A percentile compares a stretch with the other conserved stretches of the same genome.
Conservation (phyloP, 768 basidiomycete species). For the Boletus vermiculosoides region DNA sequence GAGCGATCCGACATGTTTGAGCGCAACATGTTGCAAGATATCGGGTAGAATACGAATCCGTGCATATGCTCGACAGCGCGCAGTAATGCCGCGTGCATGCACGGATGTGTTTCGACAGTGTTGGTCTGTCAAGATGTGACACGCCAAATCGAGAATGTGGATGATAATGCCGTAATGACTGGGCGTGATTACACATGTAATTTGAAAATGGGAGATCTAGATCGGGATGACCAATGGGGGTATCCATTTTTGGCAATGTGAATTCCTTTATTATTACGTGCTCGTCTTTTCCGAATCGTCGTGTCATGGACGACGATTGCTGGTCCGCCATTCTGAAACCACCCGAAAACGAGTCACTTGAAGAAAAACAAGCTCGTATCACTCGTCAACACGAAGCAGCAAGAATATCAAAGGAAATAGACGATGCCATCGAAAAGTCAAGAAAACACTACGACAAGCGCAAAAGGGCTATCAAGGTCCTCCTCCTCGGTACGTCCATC, state of each 20-base stretch:
- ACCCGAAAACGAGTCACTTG: slow-evolving; percentile 4
- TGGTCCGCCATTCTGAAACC: slow-evolving; percentile 29
- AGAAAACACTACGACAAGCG: slow-evolving; percentile 22
- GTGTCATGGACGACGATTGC: slow-evolving; percentile 14
- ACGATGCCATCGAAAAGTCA: slow-evolving; percentile 28
- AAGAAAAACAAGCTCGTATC: slow-evolving; percentile 11
- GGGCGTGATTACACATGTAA: neutral
- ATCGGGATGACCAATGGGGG: neutral
- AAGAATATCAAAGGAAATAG: slow-evolving; percentile 27
- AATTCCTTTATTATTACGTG: neutral
- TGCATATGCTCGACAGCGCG: too few relatives aligned
- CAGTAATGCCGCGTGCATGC: too few relatives aligned
- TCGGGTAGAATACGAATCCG: too few relatives aligned
- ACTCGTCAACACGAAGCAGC: slow-evolving; percentile 24
- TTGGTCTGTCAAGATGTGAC: too few relatives aligned
- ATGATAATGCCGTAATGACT: too few relatives aligned
- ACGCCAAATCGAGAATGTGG: too few relatives aligned
- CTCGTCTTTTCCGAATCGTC: neutral
- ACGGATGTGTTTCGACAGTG: too few relatives aligned
- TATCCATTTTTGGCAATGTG: neutral
- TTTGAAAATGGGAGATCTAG: neutral
- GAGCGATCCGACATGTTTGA: neutral
- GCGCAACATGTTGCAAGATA: too few relatives aligned
- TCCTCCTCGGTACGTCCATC: slow-evolving; percentile 24
- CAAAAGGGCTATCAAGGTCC: slow-evolving; percentile 30